phyloP scores from a whole-genome alignment of 129 eudicot genomes.

The Saposhnikovia divaricata region DNA sequence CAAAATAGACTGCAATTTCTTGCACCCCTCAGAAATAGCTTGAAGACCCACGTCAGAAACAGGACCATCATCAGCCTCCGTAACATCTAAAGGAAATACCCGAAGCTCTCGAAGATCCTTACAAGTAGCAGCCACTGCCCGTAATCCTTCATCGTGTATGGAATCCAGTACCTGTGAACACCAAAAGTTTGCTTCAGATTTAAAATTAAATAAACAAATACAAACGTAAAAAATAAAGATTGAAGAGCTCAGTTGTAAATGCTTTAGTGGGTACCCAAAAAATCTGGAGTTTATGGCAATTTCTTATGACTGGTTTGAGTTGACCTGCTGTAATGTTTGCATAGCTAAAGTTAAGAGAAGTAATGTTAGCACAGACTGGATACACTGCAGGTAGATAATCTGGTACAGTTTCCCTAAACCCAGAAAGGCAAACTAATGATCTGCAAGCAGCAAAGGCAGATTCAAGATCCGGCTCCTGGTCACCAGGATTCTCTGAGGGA shows the following conservation, averaged over 20 bases:
- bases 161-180: conserved; percentile 62
- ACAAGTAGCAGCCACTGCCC: conserved; percentile 64
- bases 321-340: conserved; percentile 52
- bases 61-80: conserved; percentile 43
- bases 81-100: conserved; percentile 49
- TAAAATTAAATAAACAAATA: not conserved
- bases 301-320: conserved; percentile 46
- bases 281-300: conserved; percentile 61
- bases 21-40: conserved; percentile 67
- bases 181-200: not conserved
- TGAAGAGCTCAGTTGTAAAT: not conserved
- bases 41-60: conserved; percentile 71
- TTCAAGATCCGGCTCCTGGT: conserved; percentile 46
- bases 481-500: conserved; percentile 25
- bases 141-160: conserved; percentile 68
- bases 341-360: conserved; percentile 64
- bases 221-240: not conserved
- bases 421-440: conserved; percentile 58
- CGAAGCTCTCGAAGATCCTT: conserved; percentile 83
- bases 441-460: conserved; percentile 70
- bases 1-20: conserved; percentile 51
- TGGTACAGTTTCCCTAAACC: conserved; percentile 49
- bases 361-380: conserved; percentile 60
- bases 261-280: conserved; percentile 44
- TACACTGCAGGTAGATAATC: conserved; percentile 40